Evolutionary conservation across 2,329 filamentous ascomycete species (phyloP).

Genomic region (Xylariaceae sp.): DNA sequence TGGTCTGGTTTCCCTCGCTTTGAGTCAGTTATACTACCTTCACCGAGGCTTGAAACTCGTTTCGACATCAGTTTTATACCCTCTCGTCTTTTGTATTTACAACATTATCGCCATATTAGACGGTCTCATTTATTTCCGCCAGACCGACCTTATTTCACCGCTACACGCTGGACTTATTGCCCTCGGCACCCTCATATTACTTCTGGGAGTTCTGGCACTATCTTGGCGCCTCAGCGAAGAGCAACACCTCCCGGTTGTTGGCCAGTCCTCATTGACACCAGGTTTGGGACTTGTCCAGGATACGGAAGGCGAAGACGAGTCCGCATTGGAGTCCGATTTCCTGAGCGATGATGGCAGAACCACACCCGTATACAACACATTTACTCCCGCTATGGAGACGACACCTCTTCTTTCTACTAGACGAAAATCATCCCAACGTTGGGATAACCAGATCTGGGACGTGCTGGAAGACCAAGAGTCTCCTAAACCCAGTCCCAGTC

Average conservation of each 20-base stretch:
- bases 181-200: constrained; percentile 77
- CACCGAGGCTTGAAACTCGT: constrained; percentile 90
- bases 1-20: constrained; percentile 71
- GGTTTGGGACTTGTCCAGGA: constrained; percentile 77
- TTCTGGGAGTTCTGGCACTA: constrained; percentile 82
- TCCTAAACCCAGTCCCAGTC: constrained; percentile 36
- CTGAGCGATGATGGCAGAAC: constrained; percentile 38
- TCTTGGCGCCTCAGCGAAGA: constrained; percentile 90
- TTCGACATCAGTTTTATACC: constrained; percentile 92
- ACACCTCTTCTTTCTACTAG: constrained; percentile 35
- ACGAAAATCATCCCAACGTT: constrained; percentile 48
- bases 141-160: constrained; percentile 71
- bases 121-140: constrained; percentile 92
- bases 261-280: constrained; percentile 68
- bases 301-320: constrained; percentile 55
- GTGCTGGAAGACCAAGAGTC: constrained; percentile 72
- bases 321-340: constrained; percentile 46
- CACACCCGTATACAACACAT: constrained; percentile 44
- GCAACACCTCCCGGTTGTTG: constrained; percentile 54
- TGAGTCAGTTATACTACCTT: constrained; percentile 91
- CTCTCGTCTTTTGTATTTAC: constrained; percentile 96
- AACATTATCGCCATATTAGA: constrained; percentile 98
- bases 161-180: constrained; percentile 77
- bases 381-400: constrained; percentile 37
- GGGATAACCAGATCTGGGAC: constrained; percentile 80